Conservation (phyloP, 1,139 yeast genomes). For the Yamadazyma pseudoaaseri region DNA sequence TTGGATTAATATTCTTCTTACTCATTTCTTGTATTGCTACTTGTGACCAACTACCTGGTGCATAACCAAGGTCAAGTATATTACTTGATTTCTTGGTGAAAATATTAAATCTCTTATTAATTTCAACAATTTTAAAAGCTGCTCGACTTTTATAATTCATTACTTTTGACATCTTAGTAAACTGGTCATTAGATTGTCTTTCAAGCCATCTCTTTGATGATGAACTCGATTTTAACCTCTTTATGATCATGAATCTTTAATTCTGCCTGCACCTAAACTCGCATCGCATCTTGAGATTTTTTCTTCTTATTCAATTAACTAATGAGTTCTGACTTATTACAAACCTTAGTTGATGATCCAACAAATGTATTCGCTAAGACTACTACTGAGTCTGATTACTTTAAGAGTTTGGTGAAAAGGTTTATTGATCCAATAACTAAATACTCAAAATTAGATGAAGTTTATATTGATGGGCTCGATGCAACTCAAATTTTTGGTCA, state of each 20-base stretch:
- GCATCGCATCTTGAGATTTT: slow-evolving; percentile 15
- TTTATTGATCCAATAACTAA: slow-evolving; percentile 63
- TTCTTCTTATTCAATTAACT: slow-evolving; percentile 1
- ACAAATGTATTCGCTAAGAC: slow-evolving; percentile 13
- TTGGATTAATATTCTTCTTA: slow-evolving; percentile 8
- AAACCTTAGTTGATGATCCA: slow-evolving; percentile 17
- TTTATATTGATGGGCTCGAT: slow-evolving; percentile 83
- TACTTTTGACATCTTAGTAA: slow-evolving; percentile 62
- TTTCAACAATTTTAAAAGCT: slow-evolving; percentile 77
- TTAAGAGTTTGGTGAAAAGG: slow-evolving; percentile 46
- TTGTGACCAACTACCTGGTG: slow-evolving; percentile 53
- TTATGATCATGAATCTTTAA: slow-evolving; percentile 2
- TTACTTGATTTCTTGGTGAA: slow-evolving; percentile 50
- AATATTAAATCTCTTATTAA: slow-evolving; percentile 61
- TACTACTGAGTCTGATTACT: slow-evolving; percentile 15
- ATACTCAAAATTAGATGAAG: slow-evolving; percentile 75
- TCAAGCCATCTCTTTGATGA: slow-evolving; percentile 63
- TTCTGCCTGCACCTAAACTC: slow-evolving; percentile 6
- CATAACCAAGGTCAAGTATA: slow-evolving; percentile 70
- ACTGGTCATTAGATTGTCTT: slow-evolving; percentile 65
- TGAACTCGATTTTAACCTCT: slow-evolving; percentile 25
- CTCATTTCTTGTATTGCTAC: slow-evolving; percentile 32
- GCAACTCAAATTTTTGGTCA: slow-evolving; percentile 95
- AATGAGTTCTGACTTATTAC: slow-evolving; percentile 17
- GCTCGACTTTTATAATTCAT: slow-evolving; percentile 78